These are phyloP conservation scores for Aeschynomene evenia DNA, from an alignment of 306 rosid genomes.

Conservation along the genomic window DNA sequence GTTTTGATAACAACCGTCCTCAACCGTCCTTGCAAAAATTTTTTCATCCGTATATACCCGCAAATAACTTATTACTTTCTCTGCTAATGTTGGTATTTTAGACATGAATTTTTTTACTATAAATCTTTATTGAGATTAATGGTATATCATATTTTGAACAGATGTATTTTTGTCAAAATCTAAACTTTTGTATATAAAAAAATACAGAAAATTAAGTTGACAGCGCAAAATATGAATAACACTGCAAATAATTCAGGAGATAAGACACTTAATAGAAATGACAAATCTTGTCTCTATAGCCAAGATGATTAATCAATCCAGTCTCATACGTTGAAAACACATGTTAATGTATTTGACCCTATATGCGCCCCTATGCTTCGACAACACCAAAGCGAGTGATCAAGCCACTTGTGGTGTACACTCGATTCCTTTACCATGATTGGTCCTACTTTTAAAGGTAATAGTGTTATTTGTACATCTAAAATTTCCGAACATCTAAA, in stretches of 20 bases:
- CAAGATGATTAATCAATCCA: neutral
- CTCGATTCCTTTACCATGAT: constrained; percentile 16
- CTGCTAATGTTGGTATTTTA: no score
- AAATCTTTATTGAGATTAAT: no score
- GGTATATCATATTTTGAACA: no score
- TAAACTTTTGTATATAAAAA: no score
- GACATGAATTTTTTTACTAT: no score
- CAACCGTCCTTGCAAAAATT: no score
- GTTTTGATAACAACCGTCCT: no score
- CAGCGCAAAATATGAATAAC: constrained; percentile 1
- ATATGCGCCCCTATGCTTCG: constrained; percentile 44
- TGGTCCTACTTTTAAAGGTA: constrained; percentile 43
- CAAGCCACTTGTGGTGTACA: constrained; percentile 40
- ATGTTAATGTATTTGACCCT: constrained; percentile 41
- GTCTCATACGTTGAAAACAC: constrained; percentile 4
- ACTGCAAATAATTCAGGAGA: constrained; percentile 20
- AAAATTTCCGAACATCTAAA: no score
- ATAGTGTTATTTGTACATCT: no score
- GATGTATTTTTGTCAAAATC: no score
- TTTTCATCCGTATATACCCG: no score
- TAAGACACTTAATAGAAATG: neutral
- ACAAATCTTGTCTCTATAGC: constrained; percentile 18
- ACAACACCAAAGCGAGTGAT: constrained; percentile 33
- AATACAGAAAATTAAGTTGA: constrained; percentile 36
- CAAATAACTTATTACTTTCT: no score